Conservation (phyloP, 139 green algal genomes). For the Tetraselmis striata region DNA sequence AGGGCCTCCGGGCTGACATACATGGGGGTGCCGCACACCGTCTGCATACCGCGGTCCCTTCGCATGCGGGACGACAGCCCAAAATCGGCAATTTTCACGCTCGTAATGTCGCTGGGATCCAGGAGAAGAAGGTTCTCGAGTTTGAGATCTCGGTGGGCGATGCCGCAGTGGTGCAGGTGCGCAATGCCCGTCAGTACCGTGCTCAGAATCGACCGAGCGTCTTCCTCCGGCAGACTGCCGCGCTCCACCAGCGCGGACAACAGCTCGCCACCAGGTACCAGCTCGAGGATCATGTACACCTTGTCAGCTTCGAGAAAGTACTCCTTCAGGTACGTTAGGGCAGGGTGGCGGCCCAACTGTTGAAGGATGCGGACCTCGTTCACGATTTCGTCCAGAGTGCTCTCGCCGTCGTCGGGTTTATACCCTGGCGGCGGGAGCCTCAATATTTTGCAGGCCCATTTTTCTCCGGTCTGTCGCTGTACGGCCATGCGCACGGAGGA, state of each 20-base stretch:
- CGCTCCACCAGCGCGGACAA: constrained; percentile 3
- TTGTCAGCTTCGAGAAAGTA: constrained; percentile 10
- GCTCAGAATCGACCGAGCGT: constrained; percentile 3
- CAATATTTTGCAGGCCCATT: neutral
- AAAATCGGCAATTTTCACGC: constrained; percentile 13
- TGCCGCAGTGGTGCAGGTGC: constrained; percentile 1
- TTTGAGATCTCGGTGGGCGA: constrained; percentile 16
- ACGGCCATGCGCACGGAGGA: constrained; percentile 11
- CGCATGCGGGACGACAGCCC: constrained; percentile 6
- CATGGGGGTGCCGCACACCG: neutral
- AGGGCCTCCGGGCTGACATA: neutral
- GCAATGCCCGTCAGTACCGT: constrained; percentile 10
- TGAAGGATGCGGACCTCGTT: constrained; percentile 5
- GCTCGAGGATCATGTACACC: constrained; percentile 16
- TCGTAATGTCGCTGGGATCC: neutral
- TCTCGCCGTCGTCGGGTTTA: neutral
- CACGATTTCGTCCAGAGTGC: neutral
- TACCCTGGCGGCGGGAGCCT: neutral
- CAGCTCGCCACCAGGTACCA: constrained; percentile 11
- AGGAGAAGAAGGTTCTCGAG: constrained; percentile 16
- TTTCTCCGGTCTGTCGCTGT: neutral
- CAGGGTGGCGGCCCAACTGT: neutral
- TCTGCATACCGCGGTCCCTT: neutral
- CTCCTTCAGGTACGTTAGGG: constrained; percentile 3
- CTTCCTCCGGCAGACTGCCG: constrained; percentile 7